These are phyloP conservation scores for Geosiphon pyriformis DNA, from an alignment of 192 early-diverging fungal species.

Conservation along the genomic window DNA sequence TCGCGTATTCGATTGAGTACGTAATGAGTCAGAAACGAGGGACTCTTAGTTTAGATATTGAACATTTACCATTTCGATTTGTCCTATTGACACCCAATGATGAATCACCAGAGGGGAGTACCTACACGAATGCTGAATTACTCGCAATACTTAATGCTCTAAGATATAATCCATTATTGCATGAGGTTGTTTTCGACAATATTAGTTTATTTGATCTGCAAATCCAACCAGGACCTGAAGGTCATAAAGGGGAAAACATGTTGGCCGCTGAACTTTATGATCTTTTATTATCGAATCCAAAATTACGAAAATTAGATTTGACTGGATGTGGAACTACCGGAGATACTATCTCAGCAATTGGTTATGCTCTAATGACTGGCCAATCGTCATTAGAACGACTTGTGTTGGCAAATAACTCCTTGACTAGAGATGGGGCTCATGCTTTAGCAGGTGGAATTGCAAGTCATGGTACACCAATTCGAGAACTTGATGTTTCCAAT, in stretches of 20 bases:
- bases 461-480: neutral
- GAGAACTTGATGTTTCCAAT: conserved; percentile 12
- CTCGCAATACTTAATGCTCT: conserved; percentile 2
- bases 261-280: conserved; percentile 1
- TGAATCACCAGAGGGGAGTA: neutral
- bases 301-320: conserved; percentile 11
- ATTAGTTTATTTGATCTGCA: conserved; percentile 14
- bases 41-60: neutral
- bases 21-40: neutral
- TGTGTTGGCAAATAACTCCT: neutral
- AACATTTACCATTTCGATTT: neutral
- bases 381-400: conserved; percentile 13
- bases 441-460: conserved; percentile 14
- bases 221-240: neutral
- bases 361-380: conserved; percentile 6
- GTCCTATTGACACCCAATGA: neutral
- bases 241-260: conserved; percentile 10
- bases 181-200: conserved; percentile 9
- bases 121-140: conserved; percentile 7
- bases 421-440: conserved; percentile 6
- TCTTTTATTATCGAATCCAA: conserved; percentile 11
- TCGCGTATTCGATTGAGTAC: neutral
- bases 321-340: conserved; percentile 14
- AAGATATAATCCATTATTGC: conserved; percentile 14
- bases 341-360: conserved; percentile 12